Conservation (phyloP, 139 green algal species). For the Haematococcus lacustris region DNA sequence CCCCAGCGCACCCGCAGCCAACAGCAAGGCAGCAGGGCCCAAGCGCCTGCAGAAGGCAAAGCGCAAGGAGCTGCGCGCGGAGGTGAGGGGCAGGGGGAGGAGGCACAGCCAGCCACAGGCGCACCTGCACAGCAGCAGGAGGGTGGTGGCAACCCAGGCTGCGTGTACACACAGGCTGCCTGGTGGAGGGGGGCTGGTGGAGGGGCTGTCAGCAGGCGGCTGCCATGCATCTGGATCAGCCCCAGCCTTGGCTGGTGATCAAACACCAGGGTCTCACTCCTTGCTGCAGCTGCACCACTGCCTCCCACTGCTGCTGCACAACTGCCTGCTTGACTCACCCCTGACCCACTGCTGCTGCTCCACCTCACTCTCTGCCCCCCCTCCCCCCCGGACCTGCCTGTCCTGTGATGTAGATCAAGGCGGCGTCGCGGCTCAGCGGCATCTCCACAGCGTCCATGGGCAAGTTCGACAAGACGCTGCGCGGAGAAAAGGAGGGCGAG, state of each 20-base stretch:
- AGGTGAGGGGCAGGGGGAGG: constrained; percentile 39
- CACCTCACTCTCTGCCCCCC: too few relatives aligned
- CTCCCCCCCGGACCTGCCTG: too few relatives aligned
- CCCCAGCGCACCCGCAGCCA: neutral
- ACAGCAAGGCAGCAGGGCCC: constrained; percentile 40
- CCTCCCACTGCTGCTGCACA: too few relatives aligned
- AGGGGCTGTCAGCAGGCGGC: too few relatives aligned
- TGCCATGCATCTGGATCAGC: too few relatives aligned
- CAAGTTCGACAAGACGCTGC: constrained; percentile 85
- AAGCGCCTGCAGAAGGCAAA: constrained; percentile 39
- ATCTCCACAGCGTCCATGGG: constrained; percentile 89
- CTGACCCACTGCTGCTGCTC: too few relatives aligned
- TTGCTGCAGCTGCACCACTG: too few relatives aligned
- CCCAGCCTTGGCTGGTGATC: too few relatives aligned
- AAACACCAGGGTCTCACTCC: too few relatives aligned
- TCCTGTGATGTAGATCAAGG: constrained; percentile 50
- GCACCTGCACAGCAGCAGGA: neutral
- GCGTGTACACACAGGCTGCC: too few relatives aligned
- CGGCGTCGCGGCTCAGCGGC: constrained; percentile 56
- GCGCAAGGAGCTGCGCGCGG: constrained; percentile 57
- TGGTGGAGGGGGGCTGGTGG: too few relatives aligned
- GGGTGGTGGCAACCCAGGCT: neutral
- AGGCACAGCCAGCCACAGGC: neutral
- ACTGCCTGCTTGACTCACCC: too few relatives aligned
- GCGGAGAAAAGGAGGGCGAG: constrained; percentile 31